A percentile compares a stretch with the other conserved stretches of the same genome.
Conservation (phyloP, 2,329 filamentous ascomycete species). For the Botrytis cinerea region DNA sequence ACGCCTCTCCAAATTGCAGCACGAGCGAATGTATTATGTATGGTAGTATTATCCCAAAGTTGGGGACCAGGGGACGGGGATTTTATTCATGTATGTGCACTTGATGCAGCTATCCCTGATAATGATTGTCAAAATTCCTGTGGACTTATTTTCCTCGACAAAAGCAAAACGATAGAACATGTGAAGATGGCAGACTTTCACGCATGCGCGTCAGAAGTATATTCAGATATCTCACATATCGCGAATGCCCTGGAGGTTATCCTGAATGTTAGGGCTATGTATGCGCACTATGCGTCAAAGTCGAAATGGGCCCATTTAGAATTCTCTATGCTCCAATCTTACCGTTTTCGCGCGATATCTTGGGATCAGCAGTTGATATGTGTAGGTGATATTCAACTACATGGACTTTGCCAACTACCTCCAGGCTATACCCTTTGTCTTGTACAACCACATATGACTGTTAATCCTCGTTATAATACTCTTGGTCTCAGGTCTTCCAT, state of each 20-base stretch:
- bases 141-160: neutral
- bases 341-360: too few species aligned
- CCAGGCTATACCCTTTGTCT: neutral
- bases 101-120: neutral
- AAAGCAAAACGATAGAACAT: neutral
- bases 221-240: neutral
- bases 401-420: neutral
- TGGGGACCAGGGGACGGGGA: neutral
- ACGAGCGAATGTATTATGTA: neutral
- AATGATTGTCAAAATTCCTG: neutral
- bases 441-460: neutral
- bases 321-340: too few species aligned
- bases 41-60: neutral
- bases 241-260: too few species aligned
- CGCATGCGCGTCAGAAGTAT: neutral
- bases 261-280: too few species aligned
- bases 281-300: too few species aligned
- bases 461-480: neutral
- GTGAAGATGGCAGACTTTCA: neutral
- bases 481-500: neutral
- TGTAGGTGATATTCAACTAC: neutral
- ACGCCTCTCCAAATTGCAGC: neutral
- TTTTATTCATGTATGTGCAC: neutral
- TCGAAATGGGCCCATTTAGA: too few species aligned
- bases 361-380: neutral